Base-by-base conservation (phyloP, 306 rosid genomes). In the Parietaria judaica region DNA sequence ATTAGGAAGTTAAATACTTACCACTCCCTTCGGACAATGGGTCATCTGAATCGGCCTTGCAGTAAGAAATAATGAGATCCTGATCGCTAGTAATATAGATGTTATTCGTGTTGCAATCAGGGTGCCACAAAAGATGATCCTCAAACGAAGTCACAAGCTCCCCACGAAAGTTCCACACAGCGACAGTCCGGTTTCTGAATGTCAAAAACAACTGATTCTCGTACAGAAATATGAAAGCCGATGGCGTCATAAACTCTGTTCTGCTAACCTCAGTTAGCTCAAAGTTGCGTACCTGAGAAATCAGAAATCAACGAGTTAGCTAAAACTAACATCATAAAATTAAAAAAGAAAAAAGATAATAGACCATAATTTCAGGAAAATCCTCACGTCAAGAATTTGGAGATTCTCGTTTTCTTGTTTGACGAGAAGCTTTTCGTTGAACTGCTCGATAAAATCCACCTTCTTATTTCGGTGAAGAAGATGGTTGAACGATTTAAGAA, bases 331-430 rank as follows among this genome's bases (percentile, higher is more conserved):
- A 50, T 43, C 9, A 61, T 74, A 70, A 63, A 55, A 66, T 50
- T 31, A 47, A 56, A 15, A 23, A 23, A 23, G 31, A 23, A 23
- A 23, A 23, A 23, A 23, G 31, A 23, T 23, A 0, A 23, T 23
- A 23, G 31, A 23, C 31, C 31, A 23, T 23, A 23, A n/a, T 23
- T 13, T 71, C 51, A 65, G 23, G 41, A 44, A 58, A 68, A 61
- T 52, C 43, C 88, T 84, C 75, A 90, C 97, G 58, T 90, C 97
- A 63, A 90, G 94, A 59, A 90, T 90, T 76, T 90, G 95, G 58
- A 90, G 97, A 79, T 90, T 90, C 77, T 90, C 97, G 66, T 90
- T 80, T 82, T 90, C 95, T 78, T 90, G 97, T 76, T 90, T 90
- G 74, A 90, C 97, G 58, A 90, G 94, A 77, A 90, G 97, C 81